Evolutionary conservation across 768 basidiomycete species (phyloP).

Genomic region (Jaapia argillacea): DNA sequence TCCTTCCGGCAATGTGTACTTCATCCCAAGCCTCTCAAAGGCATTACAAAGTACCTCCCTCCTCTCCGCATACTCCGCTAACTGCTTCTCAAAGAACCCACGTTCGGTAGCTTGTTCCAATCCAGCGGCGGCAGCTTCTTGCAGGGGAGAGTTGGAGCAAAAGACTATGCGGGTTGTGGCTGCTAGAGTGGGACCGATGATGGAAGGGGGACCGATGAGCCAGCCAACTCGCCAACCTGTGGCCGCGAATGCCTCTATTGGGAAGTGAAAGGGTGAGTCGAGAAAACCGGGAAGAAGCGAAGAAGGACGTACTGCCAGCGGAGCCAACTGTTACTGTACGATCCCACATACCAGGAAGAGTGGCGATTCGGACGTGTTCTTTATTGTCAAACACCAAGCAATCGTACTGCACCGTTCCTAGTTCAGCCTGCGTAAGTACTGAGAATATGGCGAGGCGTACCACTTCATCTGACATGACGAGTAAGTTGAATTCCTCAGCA

Average conservation of each 20-base stretch:
- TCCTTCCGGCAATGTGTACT: constrained; percentile 84
- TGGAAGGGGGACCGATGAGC: constrained; percentile 79
- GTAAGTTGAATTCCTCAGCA: constrained; percentile 85
- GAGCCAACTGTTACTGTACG: constrained; percentile 93
- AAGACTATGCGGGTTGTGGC: constrained; percentile 93
- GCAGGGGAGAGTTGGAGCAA: constrained; percentile 88
- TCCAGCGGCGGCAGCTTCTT: constrained; percentile 89
- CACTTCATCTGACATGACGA: constrained; percentile 96
- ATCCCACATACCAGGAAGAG: constrained; percentile 97
- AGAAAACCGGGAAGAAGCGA: not conserved
- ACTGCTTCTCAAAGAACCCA: constrained; percentile 71
- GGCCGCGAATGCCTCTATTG: constrained; percentile 90
- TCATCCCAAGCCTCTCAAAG: constrained; percentile 78
- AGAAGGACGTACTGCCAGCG: constrained; percentile 71
- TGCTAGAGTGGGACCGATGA: constrained; percentile 81
- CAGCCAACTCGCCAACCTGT: constrained; percentile 98
- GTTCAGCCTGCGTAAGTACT: not conserved
- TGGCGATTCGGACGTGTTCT: constrained; percentile 89
- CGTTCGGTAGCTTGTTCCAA: constrained; percentile 69
- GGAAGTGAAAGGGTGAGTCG: constrained; percentile 1
- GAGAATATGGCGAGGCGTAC: constrained; percentile 31
- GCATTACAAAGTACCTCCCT: constrained; percentile 61
- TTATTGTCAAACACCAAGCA: constrained; percentile 81
- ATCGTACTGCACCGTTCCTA: constrained; percentile 58
- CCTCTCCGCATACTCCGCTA: constrained; percentile 71